A percentile compares a stretch with the other conserved stretches of the same genome.
Evolutionary conservation across 257 asterid genomes (phyloP).

Genomic region (Solanum rostratum): DNA sequence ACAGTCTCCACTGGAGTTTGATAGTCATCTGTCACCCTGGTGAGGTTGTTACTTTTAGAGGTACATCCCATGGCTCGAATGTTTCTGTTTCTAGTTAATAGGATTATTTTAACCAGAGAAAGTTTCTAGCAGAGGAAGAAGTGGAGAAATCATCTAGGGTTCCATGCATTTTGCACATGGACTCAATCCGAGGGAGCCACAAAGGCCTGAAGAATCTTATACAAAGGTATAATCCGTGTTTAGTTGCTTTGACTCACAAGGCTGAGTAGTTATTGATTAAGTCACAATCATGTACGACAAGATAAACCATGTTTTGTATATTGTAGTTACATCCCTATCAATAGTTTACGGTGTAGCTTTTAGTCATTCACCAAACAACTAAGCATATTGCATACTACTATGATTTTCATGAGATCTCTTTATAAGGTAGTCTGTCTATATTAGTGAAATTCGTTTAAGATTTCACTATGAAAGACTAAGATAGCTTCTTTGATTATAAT

Average conservation of each 20-base stretch:
- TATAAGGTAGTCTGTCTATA: not conserved
- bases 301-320: not conserved
- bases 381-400: not conserved
- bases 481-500: not conserved
- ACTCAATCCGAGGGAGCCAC: conserved; percentile 77
- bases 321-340: not conserved
- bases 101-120: conserved; percentile 6
- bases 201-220: conserved; percentile 49
- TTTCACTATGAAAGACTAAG: not conserved
- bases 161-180: conserved; percentile 89
- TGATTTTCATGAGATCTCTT: not conserved
- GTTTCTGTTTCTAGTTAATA: conserved; percentile 1
- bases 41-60: conserved; percentile 41
- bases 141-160: conserved; percentile 20
- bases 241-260: not conserved
- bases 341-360: not conserved
- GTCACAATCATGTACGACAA: not conserved
- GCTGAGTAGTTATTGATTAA: not conserved
- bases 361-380: not conserved
- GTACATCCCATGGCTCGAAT: conserved; percentile 19
- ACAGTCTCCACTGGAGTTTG: conserved; percentile 98
- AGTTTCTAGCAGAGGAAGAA: conserved; percentile 39
- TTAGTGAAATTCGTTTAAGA: not conserved
- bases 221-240: conserved; percentile 37
- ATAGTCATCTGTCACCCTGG: conserved; percentile 85